Evolutionary conservation across 1,284 basidiomycete genomes (phyloP).

Genomic region (Malassezia equina): DNA sequence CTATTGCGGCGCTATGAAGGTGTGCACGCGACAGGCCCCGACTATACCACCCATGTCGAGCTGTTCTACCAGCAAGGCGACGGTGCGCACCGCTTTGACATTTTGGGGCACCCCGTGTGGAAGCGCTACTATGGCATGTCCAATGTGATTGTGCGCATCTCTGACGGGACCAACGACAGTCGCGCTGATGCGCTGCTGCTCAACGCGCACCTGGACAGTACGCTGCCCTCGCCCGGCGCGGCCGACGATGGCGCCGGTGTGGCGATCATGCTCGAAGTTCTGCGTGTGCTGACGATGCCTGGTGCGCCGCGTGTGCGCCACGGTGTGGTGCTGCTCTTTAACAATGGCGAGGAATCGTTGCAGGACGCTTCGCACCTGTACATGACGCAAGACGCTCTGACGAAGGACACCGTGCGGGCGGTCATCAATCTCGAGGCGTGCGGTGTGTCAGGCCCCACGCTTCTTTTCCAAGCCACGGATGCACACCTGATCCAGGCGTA

Average conservation of each 20-base stretch:
- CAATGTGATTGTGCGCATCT: slow-evolving; percentile 80
- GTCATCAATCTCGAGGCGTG: slow-evolving; percentile 89
- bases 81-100: slow-evolving; percentile 44
- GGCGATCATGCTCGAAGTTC: slow-evolving; percentile 75
- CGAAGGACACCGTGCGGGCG: slow-evolving; percentile 61
- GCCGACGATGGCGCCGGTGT: slow-evolving; percentile 67
- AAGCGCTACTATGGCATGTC: slow-evolving; percentile 78
- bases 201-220: slow-evolving; percentile 75
- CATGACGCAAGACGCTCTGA: slow-evolving; percentile 42
- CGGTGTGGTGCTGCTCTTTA: slow-evolving; percentile 82
- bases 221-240: slow-evolving; percentile 52
- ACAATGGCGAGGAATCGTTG: slow-evolving; percentile 75
- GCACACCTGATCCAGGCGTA: slow-evolving; percentile 88
- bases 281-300: slow-evolving; percentile 59
- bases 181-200: slow-evolving; percentile 57
- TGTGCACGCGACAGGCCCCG: slow-evolving; percentile 30
- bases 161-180: slow-evolving; percentile 60
- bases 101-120: slow-evolving; percentile 59
- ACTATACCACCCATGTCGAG: slow-evolving; percentile 37
- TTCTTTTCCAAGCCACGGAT: slow-evolving; percentile 91
- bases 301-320: slow-evolving; percentile 67
- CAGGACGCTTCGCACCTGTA: slow-evolving; percentile 78
- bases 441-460: slow-evolving; percentile 73
- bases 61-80: slow-evolving; percentile 44
- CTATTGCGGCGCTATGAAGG: slow-evolving; percentile 56